Base-by-base conservation (phyloP, 257 asterid genomes). In the Cynanchum wilfordii region DNA sequence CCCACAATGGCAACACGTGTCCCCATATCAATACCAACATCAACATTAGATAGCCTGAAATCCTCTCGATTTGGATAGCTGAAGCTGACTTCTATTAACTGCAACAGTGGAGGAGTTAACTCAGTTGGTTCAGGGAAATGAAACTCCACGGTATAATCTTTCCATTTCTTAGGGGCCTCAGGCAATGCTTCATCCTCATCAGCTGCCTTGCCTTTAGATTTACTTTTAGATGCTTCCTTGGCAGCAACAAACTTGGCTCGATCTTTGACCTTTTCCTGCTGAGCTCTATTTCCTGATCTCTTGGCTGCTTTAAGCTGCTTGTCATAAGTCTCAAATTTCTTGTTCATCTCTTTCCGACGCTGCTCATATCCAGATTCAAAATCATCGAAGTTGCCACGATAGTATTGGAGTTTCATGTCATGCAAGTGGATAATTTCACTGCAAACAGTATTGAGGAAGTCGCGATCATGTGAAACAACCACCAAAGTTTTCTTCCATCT, bases 401-500 rank as follows among this genome's bases (percentile, higher is more conserved):
- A 79, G 59, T 70, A 71, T 40, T 75, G 83, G 47, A 79, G 83
- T 60, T 79, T 79, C 83, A 77, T 44, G 65, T 75, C 83, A 42
- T 75, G 79, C 51, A 79, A 77, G 36, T 79, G 83, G 42, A 75
- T 75, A 42, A 79, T 75, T 50, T 77, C 80, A 55, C 29, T 71
- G 72, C 84, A 80, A 29, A 80, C 81, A 16, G 74, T 69, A 24
- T 77, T 76, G 10, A 80, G 84, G 58, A 80, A 80, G 75, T 80
- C 84, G 0, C 79, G 81, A 42, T 77, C 81, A 40, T 80, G 84
- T 1, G 84, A 80, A 36, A 80, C 81, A 29, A 80, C 84, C 44
- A 80, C 81, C 27, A 80, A 71, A 45, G 84, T 77, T 70, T 80
- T 80, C 81, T 80, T 80, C 84, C 81, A 80, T 45, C 84, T 73